phyloP scores from a whole-genome alignment of 495 filamentous ascomycete species.

The Annulohypoxylon moriforme region DNA sequence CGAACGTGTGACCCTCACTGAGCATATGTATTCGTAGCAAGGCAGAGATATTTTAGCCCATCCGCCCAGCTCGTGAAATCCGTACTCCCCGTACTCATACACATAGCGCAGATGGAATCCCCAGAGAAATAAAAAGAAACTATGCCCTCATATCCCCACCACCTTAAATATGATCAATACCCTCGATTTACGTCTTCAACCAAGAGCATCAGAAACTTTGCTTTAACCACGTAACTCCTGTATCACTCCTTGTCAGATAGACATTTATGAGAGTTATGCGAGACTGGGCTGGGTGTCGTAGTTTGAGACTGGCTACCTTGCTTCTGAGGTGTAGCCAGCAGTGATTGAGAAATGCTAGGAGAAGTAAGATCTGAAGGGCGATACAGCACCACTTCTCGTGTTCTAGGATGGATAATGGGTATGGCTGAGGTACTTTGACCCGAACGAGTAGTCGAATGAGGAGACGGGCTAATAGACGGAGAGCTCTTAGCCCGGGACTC shows the following conservation, averaged over 20 bases:
- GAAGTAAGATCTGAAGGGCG: background rate
- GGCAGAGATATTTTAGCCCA: background rate
- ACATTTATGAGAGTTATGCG: no score
- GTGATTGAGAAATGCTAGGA: background rate
- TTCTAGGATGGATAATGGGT: background rate
- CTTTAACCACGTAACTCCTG: no score
- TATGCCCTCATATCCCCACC: background rate
- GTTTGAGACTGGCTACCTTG: no score
- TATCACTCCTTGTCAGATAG: no score
- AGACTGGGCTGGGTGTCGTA: no score
- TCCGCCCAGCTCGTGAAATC: background rate
- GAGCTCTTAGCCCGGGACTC: background rate
- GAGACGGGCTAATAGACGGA: no score
- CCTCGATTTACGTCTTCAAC: no score
- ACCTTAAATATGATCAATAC: background rate
- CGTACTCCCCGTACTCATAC: constrained; percentile 23
- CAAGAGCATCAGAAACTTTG: no score
- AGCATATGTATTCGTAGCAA: constrained; percentile 25
- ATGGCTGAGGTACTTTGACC: no score
- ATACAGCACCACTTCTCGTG: background rate
- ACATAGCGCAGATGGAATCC: constrained; percentile 8
- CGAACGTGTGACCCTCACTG: constrained; percentile 34
- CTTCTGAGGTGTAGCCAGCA: background rate
- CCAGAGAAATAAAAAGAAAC: constrained; percentile 3
- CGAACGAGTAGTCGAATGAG: no score